phyloP scores from a whole-genome alignment of 2,329 filamentous ascomycete species.

The Corynespora cassiicola region DNA sequence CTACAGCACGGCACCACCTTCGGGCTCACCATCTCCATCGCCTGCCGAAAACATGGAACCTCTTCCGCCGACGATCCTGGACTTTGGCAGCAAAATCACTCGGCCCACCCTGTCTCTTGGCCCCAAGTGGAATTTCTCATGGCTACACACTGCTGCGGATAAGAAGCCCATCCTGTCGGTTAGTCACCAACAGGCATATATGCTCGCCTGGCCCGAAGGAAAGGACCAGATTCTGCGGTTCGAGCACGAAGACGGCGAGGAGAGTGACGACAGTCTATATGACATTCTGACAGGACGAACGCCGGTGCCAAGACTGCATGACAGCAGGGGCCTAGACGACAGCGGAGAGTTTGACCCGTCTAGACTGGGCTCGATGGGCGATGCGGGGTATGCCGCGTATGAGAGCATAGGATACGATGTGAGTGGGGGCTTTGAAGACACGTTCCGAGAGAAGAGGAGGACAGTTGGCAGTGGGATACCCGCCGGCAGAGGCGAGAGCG shows the following conservation, averaged over 20 bases:
- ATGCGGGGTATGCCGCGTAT: no score
- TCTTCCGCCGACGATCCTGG: constrained; percentile 31
- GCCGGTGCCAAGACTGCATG: constrained; percentile 41
- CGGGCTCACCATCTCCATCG: constrained; percentile 20
- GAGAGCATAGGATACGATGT: constrained; percentile 36
- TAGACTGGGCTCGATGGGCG: no score
- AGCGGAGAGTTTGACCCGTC: constrained; percentile 29
- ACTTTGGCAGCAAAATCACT: constrained; percentile 24
- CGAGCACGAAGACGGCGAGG: constrained; percentile 40
- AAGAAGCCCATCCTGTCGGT: constrained; percentile 45
- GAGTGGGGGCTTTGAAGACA: constrained; percentile 49
- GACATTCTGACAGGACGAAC: constrained; percentile 56
- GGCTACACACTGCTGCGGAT: constrained; percentile 31
- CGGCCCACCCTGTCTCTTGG: constrained; percentile 29
- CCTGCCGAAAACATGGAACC: constrained; percentile 5
- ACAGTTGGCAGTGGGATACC: neutral
- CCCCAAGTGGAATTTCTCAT: constrained; percentile 29
- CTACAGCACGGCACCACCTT: constrained; percentile 33
- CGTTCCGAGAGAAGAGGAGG: constrained; percentile 48
- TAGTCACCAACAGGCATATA: constrained; percentile 44
- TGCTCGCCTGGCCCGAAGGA: constrained; percentile 51
- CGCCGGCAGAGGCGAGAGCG: constrained; percentile 19
- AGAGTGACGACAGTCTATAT: constrained; percentile 55
- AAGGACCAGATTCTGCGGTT: constrained; percentile 41
- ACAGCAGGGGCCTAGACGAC: constrained; percentile 19